Evolutionary conservation across 495 filamentous ascomycete genomes (phyloP), one percentile per base, ranked within the genome.

Genomic region (Penicillium simplicissimum): DNA sequence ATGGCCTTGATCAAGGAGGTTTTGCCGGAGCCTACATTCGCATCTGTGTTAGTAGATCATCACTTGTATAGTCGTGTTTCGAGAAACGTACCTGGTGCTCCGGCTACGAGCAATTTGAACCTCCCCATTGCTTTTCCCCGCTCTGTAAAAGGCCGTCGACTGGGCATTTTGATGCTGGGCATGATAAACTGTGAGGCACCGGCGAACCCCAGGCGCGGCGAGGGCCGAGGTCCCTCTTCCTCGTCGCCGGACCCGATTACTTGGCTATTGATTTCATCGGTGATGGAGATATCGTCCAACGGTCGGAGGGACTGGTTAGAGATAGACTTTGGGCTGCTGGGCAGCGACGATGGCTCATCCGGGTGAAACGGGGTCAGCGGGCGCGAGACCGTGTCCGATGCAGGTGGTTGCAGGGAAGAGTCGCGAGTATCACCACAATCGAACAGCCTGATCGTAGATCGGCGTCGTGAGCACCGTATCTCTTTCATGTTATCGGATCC

Each of bases 161-260:
- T 93, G 35, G 95, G 96, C 87, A 99, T 97, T 64, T 85, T 89
- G 65, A 99, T 91, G 71, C 92, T 96, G 9, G 95, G 95, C 96
- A 99, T 99, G 63, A 99, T 89, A 15, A 99, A 84, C 73, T 98
- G 94, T 34, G 94, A 92, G 17, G 85, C 85, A 64, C 83, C 87
- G 57, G 75, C 77, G 28, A 67, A 62, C 17, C 57, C 67, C 21
- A 71, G 49, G 33, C 63, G 68, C 23, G 73, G 71, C 21, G 71
- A 64, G 4, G 64, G 57, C 3, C 63, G 45, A 15, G 58, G 58
- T 21, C 71, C 70, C 34, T 81, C 76, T 14, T 77, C 76, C 35
- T 81, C 79, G 31, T 82, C 82, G 19, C 79, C 78, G 3, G 81
- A 84, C 33, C 65, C 71, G 52, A 85, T 65, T 11, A 77, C 77